Base-by-base conservation (phyloP, 371 early-diverging fungal genomes). In the Cokeromyces recurvatus region DNA sequence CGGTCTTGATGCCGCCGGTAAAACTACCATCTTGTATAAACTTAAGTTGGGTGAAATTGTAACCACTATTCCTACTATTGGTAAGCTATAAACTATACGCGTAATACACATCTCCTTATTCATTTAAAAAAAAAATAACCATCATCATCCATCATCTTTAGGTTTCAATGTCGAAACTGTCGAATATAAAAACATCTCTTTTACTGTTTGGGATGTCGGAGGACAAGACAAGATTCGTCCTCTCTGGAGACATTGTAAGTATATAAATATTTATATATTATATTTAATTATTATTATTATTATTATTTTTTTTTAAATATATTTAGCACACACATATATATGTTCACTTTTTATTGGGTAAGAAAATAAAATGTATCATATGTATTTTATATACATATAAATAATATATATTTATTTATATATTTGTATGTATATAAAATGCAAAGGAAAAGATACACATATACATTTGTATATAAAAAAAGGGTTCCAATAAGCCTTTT, bases 1-100 rank as follows among this genome's bases (percentile, higher is more conserved):
- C 11, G 99, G 97, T 27, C 81, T 94, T 44, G 95, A 95, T 76
- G 95, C 92, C 11, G 98, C 99, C 21, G 99, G 99, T 58, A 99
- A 99, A 71, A 99, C 98, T 17, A 97, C 99, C 61, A 94, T 99
- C 68, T 79, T 97, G 62, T 96, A 91, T 66, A 81, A 71, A 52
- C 63, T 74, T 36, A 71, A 91, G 76, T 74, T 90, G 46, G 96
- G 95, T 55, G 96, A 97, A 73, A 92, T 94, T 27, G 94, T 96
- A 32, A 90, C 94, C 32, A 96, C 98, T 32, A 95, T 97, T 54
- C 98, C 98, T 24, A 97, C 85, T 78, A 74, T 74, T 50, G 74
- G 74, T 74, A 70, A 70, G 55, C 40, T 21, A 25, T n/a, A n/a
- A n/a, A n/a, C 4, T 25, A 9, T n/a, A n/a, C n/a, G n/a, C n/a